A percentile compares a stretch with the other conserved stretches of the same genome.
Conservation (phyloP, 371 early-diverging fungal genomes). For the Apophysomyces variabilis region DNA sequence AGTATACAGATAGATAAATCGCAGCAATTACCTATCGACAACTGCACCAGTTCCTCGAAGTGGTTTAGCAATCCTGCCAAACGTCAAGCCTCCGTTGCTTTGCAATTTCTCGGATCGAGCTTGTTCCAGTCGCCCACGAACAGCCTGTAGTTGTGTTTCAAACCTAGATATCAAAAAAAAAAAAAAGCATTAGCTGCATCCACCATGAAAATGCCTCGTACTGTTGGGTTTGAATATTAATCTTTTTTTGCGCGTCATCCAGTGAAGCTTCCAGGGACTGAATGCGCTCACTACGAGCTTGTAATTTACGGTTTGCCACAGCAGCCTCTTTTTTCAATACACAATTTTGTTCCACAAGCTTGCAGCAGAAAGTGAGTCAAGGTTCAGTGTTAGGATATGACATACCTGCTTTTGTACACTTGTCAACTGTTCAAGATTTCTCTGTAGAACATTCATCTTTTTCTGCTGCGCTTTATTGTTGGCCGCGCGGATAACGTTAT, state of each 20-base stretch:
- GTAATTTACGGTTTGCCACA: constrained; percentile 87
- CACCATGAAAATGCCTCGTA: constrained; percentile 27
- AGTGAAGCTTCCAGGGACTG: constrained; percentile 80
- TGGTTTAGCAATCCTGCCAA: constrained; percentile 90
- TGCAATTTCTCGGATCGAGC: constrained; percentile 57
- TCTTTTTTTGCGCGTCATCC: constrained; percentile 74
- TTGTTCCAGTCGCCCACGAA: constrained; percentile 77
- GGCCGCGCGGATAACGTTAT: constrained; percentile 76
- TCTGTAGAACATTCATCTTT: constrained; percentile 93
- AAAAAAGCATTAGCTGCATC: not conserved
- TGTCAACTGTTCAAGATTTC: constrained; percentile 94
- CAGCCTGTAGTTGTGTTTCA: constrained; percentile 79
- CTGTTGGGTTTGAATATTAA: constrained; percentile 80
- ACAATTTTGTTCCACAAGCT: constrained; percentile 92
- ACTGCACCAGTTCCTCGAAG: constrained; percentile 78
- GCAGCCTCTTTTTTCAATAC: constrained; percentile 90
- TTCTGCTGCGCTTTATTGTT: constrained; percentile 87
- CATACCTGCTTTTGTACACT: constrained; percentile 85
- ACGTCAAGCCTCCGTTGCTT: constrained; percentile 62
- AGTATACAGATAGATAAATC: no score
- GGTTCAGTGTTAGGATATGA: not conserved
- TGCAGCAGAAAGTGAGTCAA: not conserved
- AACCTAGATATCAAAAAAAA: constrained; percentile 45
- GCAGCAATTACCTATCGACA: constrained; percentile 15
- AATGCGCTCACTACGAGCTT: constrained; percentile 90